Evolutionary conservation across 208 protist species (phyloP), one percentile per base, ranked within the genome.

Genomic region (Acanthamoeba rhysodes): DNA sequence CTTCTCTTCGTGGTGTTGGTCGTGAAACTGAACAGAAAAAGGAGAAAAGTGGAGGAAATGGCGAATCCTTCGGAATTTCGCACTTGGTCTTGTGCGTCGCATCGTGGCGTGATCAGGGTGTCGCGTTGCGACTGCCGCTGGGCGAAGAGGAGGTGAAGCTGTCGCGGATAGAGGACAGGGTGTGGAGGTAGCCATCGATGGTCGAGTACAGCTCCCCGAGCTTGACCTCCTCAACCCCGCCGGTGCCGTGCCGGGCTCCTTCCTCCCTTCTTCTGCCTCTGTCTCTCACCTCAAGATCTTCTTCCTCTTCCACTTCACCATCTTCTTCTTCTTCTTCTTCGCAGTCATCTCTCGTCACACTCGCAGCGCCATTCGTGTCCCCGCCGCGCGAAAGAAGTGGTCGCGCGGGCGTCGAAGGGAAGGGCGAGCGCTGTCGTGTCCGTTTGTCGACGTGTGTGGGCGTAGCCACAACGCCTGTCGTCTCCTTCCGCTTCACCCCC

Each of bases 161-260:
- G 66, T 74, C 29, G 9, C 10, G 48, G 70, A 78, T 34, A 32
- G 70, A 32, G 2, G 70, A 78, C 9, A 78, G 70, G 20, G 70
- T 78, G 12, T 78, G 34, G 20, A 78, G 37, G 32, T 78, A 78
- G 70, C 70, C 70, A 22, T 78, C 70, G n/a, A 78, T 78, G 70
- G 70, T 78, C 20, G 70, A 9, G 70, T 78, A 78, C 70, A 78
- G 70, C 29, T 32, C 70, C 0, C 70, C 70, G 0, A 78, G 70
- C 27, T 48, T 78, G 14, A 29, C 70, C 24, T 78, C 70, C 12
- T 22, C n/a, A 0, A 7, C 37, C 37, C 37, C 37, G 37, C 37
- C 37, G 37, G 37, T 41, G 37, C 37, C 37, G 37, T 41, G 37
- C 37, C 37, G 4, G 37, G 4, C 2, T 41, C 37, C 37, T 41